Percentiles rank a stretch among this genome's conserved stretches.
Evolutionary conservation across 768 basidiomycete genomes (phyloP).

Genomic region (Russula sp.): DNA sequence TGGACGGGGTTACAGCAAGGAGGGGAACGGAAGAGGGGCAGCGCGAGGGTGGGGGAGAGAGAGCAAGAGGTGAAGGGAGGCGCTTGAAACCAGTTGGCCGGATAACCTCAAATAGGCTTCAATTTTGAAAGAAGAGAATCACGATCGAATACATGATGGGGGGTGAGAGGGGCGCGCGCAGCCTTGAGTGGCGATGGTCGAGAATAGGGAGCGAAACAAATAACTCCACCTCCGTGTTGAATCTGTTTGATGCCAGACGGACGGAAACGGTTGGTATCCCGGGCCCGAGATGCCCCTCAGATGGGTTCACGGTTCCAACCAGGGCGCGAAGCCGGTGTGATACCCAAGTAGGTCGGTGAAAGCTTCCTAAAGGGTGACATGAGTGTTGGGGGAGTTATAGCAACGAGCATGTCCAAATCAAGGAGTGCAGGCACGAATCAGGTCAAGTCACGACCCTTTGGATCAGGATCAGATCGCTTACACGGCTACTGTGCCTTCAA

Average conservation of each 20-base stretch:
- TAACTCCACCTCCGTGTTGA: constrained; percentile 1
- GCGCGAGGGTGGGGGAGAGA: constrained; percentile 2
- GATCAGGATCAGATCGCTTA: background rate
- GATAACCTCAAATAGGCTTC: constrained; percentile 16
- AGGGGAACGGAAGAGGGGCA: background rate
- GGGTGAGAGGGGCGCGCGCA: too few species aligned
- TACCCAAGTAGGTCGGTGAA: constrained; percentile 1
- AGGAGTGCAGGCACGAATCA: background rate
- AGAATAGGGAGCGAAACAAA: constrained; percentile 1
- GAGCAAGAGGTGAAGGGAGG: constrained; percentile 4
- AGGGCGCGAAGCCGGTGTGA: background rate
- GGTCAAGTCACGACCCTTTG: background rate
- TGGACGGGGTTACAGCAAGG: background rate
- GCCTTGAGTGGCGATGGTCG: background rate
- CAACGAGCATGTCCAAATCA: constrained; percentile 14
- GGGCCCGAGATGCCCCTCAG: constrained; percentile 6
- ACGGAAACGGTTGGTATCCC: background rate
- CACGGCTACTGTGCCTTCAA: background rate
- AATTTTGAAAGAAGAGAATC: constrained; percentile 9
- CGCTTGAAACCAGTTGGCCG: constrained; percentile 5
- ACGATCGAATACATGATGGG: constrained; percentile 8
- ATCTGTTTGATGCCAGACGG: constrained; percentile 5
- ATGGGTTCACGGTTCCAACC: background rate
- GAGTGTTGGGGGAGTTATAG: constrained; percentile 16
- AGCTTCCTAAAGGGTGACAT: background rate